phyloP scores from a whole-genome alignment of 768 basidiomycete species.

The Saitozyma podzolica region DNA sequence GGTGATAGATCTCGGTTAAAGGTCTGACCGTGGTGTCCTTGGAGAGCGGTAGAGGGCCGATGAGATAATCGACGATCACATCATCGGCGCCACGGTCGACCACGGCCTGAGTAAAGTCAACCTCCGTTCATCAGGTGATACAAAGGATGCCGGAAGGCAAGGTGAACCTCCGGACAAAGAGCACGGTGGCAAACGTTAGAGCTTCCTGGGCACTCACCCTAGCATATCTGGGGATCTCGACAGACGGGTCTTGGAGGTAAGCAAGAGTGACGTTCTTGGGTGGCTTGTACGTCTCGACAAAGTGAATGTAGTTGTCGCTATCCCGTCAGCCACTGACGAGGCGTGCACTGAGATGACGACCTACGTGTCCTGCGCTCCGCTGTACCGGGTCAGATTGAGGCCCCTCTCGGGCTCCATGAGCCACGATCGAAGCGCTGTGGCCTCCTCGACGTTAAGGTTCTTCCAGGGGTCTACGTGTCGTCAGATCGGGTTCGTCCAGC shows the following conservation, averaged over 20 bases:
- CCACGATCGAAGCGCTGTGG: slow-evolving; percentile 57
- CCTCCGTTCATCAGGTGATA: not conserved
- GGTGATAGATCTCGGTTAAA: slow-evolving; percentile 17
- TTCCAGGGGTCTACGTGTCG: slow-evolving; percentile 58
- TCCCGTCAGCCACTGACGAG: not conserved
- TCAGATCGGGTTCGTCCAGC: not conserved
- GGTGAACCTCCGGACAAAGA: too few species aligned
- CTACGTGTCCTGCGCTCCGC: slow-evolving; percentile 46
- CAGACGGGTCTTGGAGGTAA: slow-evolving; percentile 55
- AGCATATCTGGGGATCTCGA: slow-evolving; percentile 56
- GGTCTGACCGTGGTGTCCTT: slow-evolving; percentile 54
- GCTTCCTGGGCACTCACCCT: slow-evolving; percentile 28
- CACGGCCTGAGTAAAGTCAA: slow-evolving; percentile 54
- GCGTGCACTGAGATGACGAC: not conserved
- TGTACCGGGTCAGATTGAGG: slow-evolving; percentile 59
- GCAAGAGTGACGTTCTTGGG: slow-evolving; percentile 58
- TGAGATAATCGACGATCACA: slow-evolving; percentile 60
- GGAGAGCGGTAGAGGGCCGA: slow-evolving; percentile 62
- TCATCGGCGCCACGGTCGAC: slow-evolving; percentile 58
- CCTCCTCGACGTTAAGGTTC: slow-evolving; percentile 58
- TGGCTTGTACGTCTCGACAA: slow-evolving; percentile 60
- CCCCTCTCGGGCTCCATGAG: slow-evolving; percentile 54
- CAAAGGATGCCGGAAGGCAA: too few species aligned
- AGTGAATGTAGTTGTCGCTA: slow-evolving; percentile 59
- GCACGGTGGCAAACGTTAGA: too few species aligned